phyloP scores from a whole-genome alignment of 371 early-diverging fungal species.

The Mucor circinelloides region DNA sequence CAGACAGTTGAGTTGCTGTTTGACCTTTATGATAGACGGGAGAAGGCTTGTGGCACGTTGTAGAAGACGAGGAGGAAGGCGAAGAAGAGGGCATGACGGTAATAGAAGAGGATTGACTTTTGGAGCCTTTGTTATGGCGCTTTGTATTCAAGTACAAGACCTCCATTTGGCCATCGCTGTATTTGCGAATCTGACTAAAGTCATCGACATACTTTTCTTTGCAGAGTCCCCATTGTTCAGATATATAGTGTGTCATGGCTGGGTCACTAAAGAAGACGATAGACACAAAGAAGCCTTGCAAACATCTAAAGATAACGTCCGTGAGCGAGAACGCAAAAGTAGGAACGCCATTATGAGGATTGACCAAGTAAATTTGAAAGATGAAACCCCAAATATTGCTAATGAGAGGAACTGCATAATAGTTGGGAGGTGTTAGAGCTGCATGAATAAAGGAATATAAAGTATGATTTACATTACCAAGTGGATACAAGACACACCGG shows the following conservation, averaged over 20 bases:
- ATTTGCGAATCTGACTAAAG: not conserved
- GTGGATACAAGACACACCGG: constrained; percentile 33
- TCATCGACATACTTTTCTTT: constrained; percentile 4
- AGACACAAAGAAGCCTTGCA: constrained; percentile 29
- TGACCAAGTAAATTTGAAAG: constrained; percentile 12
- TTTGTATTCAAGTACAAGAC: not conserved
- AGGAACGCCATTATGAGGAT: not conserved
- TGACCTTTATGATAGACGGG: not conserved
- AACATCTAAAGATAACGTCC: not conserved
- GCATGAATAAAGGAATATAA: not conserved
- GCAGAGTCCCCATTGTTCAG: not conserved
- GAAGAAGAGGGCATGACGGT: not conserved
- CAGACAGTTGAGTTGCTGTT: not conserved
- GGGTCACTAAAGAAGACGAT: constrained; percentile 41
- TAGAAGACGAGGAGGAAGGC: not conserved
- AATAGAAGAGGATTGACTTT: not conserved
- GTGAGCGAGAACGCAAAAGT: constrained; percentile 2
- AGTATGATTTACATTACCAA: constrained; percentile 15
- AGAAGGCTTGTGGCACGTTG: not conserved
- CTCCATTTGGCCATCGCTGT: constrained; percentile 4
- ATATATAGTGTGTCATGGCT: constrained; percentile 5
- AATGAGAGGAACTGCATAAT: constrained; percentile 24
- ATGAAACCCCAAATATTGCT: constrained; percentile 27
- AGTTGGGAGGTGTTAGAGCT: not conserved
- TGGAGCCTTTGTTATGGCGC: not conserved